These are phyloP conservation scores for Phytophthora multivora DNA, from an alignment of 352 stramenopile species.

Conservation along the genomic window DNA sequence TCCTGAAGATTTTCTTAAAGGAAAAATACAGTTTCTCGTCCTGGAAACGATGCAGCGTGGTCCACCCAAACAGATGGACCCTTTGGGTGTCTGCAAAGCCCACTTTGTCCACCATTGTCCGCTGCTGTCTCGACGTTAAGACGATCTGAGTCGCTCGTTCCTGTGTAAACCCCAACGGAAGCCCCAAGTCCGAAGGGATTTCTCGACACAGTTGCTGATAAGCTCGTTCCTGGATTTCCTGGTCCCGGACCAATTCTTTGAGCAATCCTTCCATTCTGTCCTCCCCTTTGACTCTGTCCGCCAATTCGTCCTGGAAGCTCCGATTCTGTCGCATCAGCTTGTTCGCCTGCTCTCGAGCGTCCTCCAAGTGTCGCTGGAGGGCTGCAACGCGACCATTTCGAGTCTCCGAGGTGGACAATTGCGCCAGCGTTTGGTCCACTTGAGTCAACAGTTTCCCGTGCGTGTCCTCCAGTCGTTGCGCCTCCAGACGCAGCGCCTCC, in stretches of 20 bases:
- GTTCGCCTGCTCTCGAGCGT: conserved; percentile 36
- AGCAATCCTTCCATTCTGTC: conserved; percentile 64
- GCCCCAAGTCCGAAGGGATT: conserved; percentile 6
- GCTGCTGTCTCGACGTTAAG: conserved; percentile 44
- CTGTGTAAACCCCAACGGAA: conserved; percentile 21
- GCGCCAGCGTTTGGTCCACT: conserved; percentile 42
- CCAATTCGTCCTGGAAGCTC: conserved; percentile 49
- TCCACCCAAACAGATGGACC: conserved; percentile 57
- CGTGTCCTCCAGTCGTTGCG: conserved; percentile 35
- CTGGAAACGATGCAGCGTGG: conserved; percentile 43
- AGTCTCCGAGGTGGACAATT: conserved; percentile 1
- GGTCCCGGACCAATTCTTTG: conserved; percentile 45
- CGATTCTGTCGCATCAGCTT: conserved; percentile 52
- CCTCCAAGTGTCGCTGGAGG: conserved; percentile 40
- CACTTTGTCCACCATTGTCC: conserved; percentile 39
- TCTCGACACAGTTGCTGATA: conserved; percentile 35
- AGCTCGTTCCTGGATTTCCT: conserved; percentile 26
- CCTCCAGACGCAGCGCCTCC: conserved; percentile 43
- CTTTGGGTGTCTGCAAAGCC: conserved; percentile 31
- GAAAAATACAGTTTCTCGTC: conserved; percentile 46
- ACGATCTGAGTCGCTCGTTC: conserved; percentile 47
- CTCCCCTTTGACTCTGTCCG: conserved; percentile 52
- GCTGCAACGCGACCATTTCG: conserved; percentile 16
- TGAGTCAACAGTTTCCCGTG: conserved; percentile 42
- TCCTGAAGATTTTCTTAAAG: conserved; percentile 53